Evolutionary conservation across 2,329 filamentous ascomycete species (phyloP), one percentile per base, ranked within the genome.

Genomic region (Phaeosphaeriaceae sp.): DNA sequence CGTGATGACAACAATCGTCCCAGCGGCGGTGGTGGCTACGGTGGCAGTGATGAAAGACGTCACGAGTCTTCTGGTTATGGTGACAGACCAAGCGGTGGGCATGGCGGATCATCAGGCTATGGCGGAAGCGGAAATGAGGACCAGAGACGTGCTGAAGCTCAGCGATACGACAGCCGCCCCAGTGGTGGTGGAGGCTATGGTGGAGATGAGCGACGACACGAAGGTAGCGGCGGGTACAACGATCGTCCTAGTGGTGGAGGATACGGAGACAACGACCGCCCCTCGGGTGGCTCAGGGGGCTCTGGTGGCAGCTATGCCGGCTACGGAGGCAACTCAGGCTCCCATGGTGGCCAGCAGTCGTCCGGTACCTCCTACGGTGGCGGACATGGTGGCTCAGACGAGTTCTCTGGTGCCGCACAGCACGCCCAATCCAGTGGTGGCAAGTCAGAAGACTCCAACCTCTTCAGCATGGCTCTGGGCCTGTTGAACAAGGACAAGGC

Each of bases 391-490:
- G 76, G 77, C 48, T 78, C 80, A 60, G 79, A 85, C 62, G 85
- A 89, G 65, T 82, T 85, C 70, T 80, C 79, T 48, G 80, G 81
- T 50, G 86, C 86, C 9, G 78, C 81, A 48, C 74, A 81, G 42
- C 84, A 88, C 64, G 88, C 88, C 19, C 74, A 82, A 25, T 78
- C 84, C 54, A 81, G 88, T 66, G 78, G 84, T 55, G 81, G 81
- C n/a, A 71, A 76, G 65, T 79, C 77, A 24, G 85, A 84, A 33
- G 82, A 85, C 62, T 75, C 63, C 44, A 74, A 66, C 51, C 66
- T 90, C 44, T 90, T 90, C 80, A 82, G 79, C 61, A 80, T 76
- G 20, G 87, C 85, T 1, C 73, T 90, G 21, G 80, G 81, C 52
- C 81, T 84, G 73, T 78, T 91, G 61, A 82, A 85, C 71, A 50